Evolutionary conservation across 371 early-diverging fungal species (phyloP), one percentile per base, ranked within the genome.

Genomic region (Rhizopus microsporus): DNA sequence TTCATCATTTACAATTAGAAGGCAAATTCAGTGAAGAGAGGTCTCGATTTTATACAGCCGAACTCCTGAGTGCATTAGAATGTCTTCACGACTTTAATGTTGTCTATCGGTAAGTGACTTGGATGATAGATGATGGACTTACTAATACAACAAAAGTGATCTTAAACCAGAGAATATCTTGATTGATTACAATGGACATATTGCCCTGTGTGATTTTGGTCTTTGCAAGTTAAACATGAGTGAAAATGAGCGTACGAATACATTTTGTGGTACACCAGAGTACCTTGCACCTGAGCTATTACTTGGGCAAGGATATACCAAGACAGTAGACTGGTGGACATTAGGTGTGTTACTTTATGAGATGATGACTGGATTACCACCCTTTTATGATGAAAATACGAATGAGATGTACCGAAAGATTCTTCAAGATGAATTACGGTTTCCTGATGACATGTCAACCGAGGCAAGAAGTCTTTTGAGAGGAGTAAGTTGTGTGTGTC

Each of bases 211-310:
- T 72, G 99, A 99, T 82, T 98, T 98, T 81, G 99, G 99, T 0
- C 85, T 99, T 60, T 97, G 97, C 83, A 97, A 97, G 75, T 78
- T 92, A 32, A 90, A 93, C 72, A 91, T 99, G 85, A 95, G 92
- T 15, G 96, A 95, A 56, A 91, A 93, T 59, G 87, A 91, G 44
- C 87, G 87, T 8, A 98, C 99, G 42, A 91, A 88, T 68, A 98
- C 99, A 0, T 96, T 99, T 75, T 98, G 98, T 72, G 99, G 99
- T 34, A 99, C 99, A 23, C 99, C 99, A 9, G 99, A 99, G 73
- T 99, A 96, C 72, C 90, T 99, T 69, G 99, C 99, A 7, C 99
- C 99, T 4, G 99, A 99, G 69, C 68, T 98, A 33, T 74, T 99
- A 23, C 63, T 89, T 29, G 94, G 93, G 32, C 85, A 95, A 58